Evolutionary conservation across 2,329 filamentous ascomycete species (phyloP).

Genomic region (Diaporthe aspalathi): DNA sequence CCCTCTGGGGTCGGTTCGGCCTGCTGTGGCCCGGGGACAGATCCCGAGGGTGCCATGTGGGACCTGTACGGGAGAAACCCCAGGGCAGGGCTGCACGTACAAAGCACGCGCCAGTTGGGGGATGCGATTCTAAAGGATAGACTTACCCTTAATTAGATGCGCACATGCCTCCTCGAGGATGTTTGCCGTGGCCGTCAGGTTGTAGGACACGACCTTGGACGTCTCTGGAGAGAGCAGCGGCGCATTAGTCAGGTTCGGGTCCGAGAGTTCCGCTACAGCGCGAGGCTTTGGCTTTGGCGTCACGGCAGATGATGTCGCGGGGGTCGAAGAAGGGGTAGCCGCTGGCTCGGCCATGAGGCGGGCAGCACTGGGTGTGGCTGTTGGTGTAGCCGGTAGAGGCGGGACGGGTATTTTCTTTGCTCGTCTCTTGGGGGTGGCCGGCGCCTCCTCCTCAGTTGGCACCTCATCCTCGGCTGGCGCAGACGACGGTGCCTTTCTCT

Average conservation of each 20-base stretch:
- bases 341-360: constrained; percentile 53
- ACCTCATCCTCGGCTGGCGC: constrained; percentile 35
- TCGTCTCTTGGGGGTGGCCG: constrained; percentile 47
- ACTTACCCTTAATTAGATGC: constrained; percentile 69
- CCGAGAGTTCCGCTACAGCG: constrained; percentile 66
- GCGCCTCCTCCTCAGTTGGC: constrained; percentile 42
- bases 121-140: neutral
- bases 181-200: constrained; percentile 69
- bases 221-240: constrained; percentile 78
- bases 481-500: constrained; percentile 44
- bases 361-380: constrained; percentile 60
- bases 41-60: neutral
- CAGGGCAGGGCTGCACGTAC: neutral
- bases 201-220: constrained; percentile 60
- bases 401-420: constrained; percentile 41
- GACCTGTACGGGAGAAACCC: neutral
- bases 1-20: neutral
- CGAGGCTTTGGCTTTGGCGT: constrained; percentile 52
- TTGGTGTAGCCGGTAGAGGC: constrained; percentile 50
- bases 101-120: neutral
- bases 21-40: neutral
- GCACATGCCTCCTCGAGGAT: constrained; percentile 80
- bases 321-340: neutral
- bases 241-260: constrained; percentile 75
- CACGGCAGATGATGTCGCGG: constrained; percentile 32